Base-by-base conservation (phyloP, 2,329 filamentous ascomycete genomes). In the Aspergillus melleus region DNA sequence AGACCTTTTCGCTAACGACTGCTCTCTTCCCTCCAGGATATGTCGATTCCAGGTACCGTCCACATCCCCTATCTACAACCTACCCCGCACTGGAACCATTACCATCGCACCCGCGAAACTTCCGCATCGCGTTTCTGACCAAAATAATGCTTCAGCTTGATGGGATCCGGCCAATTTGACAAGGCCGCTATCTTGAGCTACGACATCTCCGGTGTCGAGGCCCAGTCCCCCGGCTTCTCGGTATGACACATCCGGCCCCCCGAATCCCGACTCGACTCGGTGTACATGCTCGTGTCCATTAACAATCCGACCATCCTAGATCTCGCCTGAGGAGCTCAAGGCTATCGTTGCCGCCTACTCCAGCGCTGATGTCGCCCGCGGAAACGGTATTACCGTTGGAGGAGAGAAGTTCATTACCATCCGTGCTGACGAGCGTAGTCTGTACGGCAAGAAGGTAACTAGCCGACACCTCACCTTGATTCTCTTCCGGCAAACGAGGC, bases 381-480 rank as follows among this genome's bases (percentile, higher is more conserved):
- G 81, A 55, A 87, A 88, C 22, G 94, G 94, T 65, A 76, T 97
- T 72, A 85, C 91, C 79, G 78, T 97, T 69, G 87, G 79, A 52
- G 90, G 90, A 65, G 86, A 89, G 74, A 90, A 91, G 78, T 97
- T 89, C 77, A 85, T 97, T 74, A 83, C 89, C 73, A 84, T 91
- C 75, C 88, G 86, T 74, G 86, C 88, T 55, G 90, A 93, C 63
- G 92, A 90, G 32, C 84, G 89, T 75, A 89, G 87, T 80, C 79
- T 96, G 70, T 96, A 96, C 78, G 91, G 87, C 66, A 92, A 93
- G 85, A 88, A 92, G 86, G 92, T 96, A 82, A 36, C 14, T 14
- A 14, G 4, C 63, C 81, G 74, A 61, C 10, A n/a, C 36, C 36
- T 14, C 36, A 8, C 16, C 16, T n/a, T 42, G 36, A 12, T 36